These are phyloP conservation scores for Platanus orientalis DNA, from an alignment of 164 flowering plant species.

Conservation along the genomic window DNA sequence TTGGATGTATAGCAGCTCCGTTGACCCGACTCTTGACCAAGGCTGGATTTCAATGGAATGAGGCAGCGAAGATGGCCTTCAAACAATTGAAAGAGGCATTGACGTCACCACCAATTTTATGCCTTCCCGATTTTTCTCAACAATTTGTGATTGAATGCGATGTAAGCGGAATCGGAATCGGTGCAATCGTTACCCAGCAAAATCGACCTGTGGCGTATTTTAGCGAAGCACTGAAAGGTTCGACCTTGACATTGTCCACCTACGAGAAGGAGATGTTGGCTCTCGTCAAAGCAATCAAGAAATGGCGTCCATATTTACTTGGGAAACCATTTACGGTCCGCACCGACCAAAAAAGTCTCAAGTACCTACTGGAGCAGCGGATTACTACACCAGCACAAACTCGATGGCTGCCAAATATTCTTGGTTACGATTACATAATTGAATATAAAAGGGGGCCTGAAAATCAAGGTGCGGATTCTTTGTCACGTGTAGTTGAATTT, in stretches of 20 bases:
- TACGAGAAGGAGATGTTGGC: too few relatives aligned
- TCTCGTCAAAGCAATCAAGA: too few relatives aligned
- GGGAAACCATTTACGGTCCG: too few relatives aligned
- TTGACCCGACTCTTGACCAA: conserved; percentile 7
- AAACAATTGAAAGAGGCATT: neutral
- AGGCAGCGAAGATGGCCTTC: conserved; percentile 11
- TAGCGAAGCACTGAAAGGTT: neutral
- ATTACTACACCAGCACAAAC: too few relatives aligned
- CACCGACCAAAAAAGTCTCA: too few relatives aligned
- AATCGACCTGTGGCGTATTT: neutral
- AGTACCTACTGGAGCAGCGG: too few relatives aligned
- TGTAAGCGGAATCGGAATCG: neutral
- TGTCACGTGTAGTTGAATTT: too few relatives aligned
- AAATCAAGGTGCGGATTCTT: too few relatives aligned
- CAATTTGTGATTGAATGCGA: neutral
- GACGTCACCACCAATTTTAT: conserved; percentile 3
- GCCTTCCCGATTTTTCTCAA: conserved; percentile 9
- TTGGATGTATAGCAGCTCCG: conserved; percentile 7
- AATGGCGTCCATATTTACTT: too few relatives aligned
- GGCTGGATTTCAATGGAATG: conserved; percentile 9
- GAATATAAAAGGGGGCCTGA: too few relatives aligned
- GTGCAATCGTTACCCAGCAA: conserved; percentile 1
- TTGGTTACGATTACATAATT: too few relatives aligned
- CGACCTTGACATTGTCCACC: neutral
- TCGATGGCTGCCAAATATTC: too few relatives aligned